These are phyloP conservation scores for Peziza echinospora DNA, from an alignment of 495 filamentous ascomycete species.

Conservation along the genomic window DNA sequence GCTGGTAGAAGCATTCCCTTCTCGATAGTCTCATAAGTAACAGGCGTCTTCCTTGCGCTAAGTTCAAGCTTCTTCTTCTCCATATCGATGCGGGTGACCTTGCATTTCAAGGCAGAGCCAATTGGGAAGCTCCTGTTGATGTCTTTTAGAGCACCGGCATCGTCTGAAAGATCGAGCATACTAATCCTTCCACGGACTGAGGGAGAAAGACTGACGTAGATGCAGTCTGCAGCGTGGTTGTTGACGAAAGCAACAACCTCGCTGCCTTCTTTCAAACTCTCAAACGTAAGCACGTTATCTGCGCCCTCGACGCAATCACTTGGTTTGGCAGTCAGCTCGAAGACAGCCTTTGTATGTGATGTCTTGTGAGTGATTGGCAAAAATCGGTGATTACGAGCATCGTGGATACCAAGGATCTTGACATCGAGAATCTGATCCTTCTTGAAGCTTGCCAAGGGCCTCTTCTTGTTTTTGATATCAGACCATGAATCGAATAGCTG, in stretches of 20 bases:
- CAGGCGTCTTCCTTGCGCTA: conserved; percentile 39
- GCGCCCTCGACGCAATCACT: conserved; percentile 24
- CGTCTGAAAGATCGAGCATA: conserved; percentile 64
- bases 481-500: conserved; percentile 76
- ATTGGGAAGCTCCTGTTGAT: conserved; percentile 68
- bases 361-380: conserved; percentile 66
- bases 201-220: conserved; percentile 85
- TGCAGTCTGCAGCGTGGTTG: conserved; percentile 49
- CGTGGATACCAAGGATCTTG: conserved; percentile 66
- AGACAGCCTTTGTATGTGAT: conserved; percentile 47
- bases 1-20: conserved; percentile 61
- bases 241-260: conserved; percentile 68
- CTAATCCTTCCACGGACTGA: conserved; percentile 67
- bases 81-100: conserved; percentile 53
- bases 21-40: conserved; percentile 46
- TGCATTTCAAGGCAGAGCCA: conserved; percentile 61
- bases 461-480: conserved; percentile 58
- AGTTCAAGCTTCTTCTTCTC: conserved; percentile 59
- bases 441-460: conserved; percentile 50
- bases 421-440: conserved; percentile 48
- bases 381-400: conserved; percentile 75
- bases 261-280: conserved; percentile 50
- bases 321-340: conserved; percentile 73
- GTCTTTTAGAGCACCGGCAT: conserved; percentile 52
- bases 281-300: conserved; percentile 40